Percentiles rank a stretch among this genome's conserved stretches.
Conservation (phyloP, 768 basidiomycete genomes). For the Crepidotus variabilis region DNA sequence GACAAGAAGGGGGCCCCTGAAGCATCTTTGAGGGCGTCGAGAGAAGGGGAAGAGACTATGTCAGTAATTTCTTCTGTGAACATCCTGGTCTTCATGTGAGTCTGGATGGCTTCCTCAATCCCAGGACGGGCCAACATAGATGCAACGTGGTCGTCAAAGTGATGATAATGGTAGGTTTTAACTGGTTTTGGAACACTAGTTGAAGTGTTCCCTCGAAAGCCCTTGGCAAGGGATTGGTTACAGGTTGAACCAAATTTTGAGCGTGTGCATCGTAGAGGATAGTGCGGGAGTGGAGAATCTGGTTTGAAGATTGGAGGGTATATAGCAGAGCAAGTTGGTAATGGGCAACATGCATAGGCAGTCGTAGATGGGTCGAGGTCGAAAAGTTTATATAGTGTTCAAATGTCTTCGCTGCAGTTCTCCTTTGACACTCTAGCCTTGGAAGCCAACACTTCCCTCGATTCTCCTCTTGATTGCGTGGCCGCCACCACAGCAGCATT, state of each 20-base stretch:
- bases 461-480: too few relatives aligned
- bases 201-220: neutral
- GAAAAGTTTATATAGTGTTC: neutral
- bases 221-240: neutral
- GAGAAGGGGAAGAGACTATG: neutral
- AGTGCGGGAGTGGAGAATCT: neutral
- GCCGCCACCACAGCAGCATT: neutral
- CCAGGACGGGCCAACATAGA: constrained; percentile 8
- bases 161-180: constrained; percentile 6
- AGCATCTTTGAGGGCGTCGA: neutral
- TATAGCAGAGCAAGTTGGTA: constrained; percentile 2
- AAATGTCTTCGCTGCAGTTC: neutral
- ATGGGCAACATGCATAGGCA: neutral
- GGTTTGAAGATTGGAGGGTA: neutral
- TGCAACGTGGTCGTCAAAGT: constrained; percentile 10
- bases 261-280: neutral
- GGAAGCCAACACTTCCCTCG: too few relatives aligned
- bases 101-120: constrained; percentile 4
- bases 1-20: neutral
- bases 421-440: too few relatives aligned
- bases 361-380: neutral
- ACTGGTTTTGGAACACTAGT: constrained; percentile 1
- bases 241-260: neutral
- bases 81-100: neutral
- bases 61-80: neutral